Base-by-base conservation (phyloP, 805 yeast species). In the Candida namnaoensis region DNA sequence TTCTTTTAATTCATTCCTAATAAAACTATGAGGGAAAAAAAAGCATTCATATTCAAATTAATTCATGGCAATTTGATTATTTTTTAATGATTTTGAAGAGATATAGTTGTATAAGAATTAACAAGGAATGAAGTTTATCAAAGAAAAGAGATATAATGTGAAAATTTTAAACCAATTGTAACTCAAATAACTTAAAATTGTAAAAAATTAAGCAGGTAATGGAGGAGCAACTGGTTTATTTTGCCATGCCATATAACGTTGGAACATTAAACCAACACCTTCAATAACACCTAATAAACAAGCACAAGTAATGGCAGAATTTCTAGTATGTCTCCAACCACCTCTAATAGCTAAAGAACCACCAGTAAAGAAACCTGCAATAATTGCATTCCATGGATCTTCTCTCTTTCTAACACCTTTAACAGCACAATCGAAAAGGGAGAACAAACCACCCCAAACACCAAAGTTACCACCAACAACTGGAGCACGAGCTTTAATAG, bases 381-480 rank as follows among this genome's bases (percentile, higher is more conserved):
- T 82, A 60, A 93, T 90, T 50, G 97, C 96, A 62, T 93, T 93
- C 86, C 95, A 86, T 7, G 98, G 96, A 64, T 93, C 99, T 65
- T 93, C 99, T 72, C 97, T 87, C 66, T 88, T 85, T 72, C 99
- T 85, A 36, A 93, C 78, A 3, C 91, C 96, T 65, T 91, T 93
- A 38, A 93, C 95, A 13, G 90, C 76, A 72, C 99, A 93, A 66
- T 93, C 99, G 60, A 81, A 93, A 12, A 95, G 83, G 32, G 97
- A 88, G 61, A 93, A 93, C 54, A 93, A 71, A 46, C 99, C 99
- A 73, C 99, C 99, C 99, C 99, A 93, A 34, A 87, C 95, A 69
- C 99, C 99, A 58, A 93, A 91, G 66, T 93, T 93, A 59, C 99
- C 99, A 51, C 99, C 99, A 42, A 91, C 88, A 39, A 91, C 96